phyloP scores from a whole-genome alignment of 2,329 filamentous ascomycete genomes.

The Balansia obtecta region DNA sequence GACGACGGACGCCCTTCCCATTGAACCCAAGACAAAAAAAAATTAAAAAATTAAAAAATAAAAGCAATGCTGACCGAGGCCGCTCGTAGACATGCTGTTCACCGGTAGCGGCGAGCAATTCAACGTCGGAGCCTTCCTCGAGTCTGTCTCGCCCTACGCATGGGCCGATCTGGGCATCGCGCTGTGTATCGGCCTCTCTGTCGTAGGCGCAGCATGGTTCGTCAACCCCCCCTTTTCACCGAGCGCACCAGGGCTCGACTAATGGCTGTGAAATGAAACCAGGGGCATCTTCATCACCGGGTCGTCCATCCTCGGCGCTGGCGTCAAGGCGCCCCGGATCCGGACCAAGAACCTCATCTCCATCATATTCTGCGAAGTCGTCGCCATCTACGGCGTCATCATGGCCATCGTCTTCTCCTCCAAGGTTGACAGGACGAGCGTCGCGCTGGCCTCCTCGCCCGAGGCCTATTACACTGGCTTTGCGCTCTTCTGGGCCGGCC shows the following conservation, averaged over 20 bases:
- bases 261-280: slow-evolving; percentile 2
- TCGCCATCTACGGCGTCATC: slow-evolving; percentile 99
- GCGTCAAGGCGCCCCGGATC: slow-evolving; percentile 92
- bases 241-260: slow-evolving; percentile 1
- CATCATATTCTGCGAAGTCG: slow-evolving; percentile 99
- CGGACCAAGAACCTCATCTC: slow-evolving; percentile 99
- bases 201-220: slow-evolving; percentile 95
- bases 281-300: slow-evolving; percentile 99
- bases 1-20: no score
- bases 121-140: slow-evolving; percentile 92
- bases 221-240: slow-evolving; percentile 10
- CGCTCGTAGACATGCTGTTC: slow-evolving; percentile 81
- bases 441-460: slow-evolving; percentile 55
- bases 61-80: neutral
- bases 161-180: slow-evolving; percentile 88
- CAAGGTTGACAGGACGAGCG: slow-evolving; percentile 58
- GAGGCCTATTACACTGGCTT: slow-evolving; percentile 89
- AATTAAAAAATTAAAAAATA: no score
- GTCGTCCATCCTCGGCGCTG: slow-evolving; percentile 90
- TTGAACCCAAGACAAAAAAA: neutral
- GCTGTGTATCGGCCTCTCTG: slow-evolving; percentile 90
- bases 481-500: slow-evolving; percentile 87
- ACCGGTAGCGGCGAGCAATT: slow-evolving; percentile 92
- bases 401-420: slow-evolving; percentile 98
- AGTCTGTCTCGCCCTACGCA: slow-evolving; percentile 83